A percentile compares a stretch with the other conserved stretches of the same genome.
Evolutionary conservation across 345 rosid genomes (phyloP).

Genomic region (Eucalyptus shirleyi): DNA sequence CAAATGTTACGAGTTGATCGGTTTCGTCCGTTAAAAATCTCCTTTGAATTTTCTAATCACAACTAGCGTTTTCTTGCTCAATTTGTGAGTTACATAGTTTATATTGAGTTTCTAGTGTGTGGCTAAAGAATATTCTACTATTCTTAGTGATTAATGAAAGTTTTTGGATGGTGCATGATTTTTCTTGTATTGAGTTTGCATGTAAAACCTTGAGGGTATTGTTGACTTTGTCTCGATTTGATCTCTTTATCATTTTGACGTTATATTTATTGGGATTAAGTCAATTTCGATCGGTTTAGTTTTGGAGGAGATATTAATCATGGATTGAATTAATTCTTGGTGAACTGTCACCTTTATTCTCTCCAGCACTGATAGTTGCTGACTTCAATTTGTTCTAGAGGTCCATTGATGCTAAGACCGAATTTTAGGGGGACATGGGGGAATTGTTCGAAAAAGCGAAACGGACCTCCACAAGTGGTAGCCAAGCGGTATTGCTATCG

Average conservation of each 20-base stretch:
- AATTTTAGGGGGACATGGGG: too few species aligned
- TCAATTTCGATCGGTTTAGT: fast-evolving
- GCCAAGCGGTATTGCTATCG: too few species aligned
- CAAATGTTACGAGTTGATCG: fast-evolving
- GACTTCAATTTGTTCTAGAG: not conserved
- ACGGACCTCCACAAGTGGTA: not conserved
- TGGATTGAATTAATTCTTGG: too few species aligned
- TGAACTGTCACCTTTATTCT: too few species aligned
- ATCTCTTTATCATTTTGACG: fast-evolving
- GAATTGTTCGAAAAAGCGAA: not conserved
- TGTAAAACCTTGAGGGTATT: fast-evolving
- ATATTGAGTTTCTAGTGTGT: too few species aligned
- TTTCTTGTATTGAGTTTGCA: too few species aligned
- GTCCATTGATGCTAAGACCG: not conserved
- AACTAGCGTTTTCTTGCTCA: too few species aligned
- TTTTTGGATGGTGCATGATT: fast-evolving
- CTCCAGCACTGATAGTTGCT: fast-evolving
- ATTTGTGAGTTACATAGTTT: fast-evolving
- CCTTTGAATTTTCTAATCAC: too few species aligned
- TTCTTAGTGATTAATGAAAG: too few species aligned
- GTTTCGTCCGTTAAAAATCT: fast-evolving
- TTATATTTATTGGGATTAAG: too few species aligned
- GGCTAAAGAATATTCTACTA: too few species aligned
- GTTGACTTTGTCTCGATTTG: fast-evolving
- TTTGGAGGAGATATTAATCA: too few species aligned